A percentile compares a stretch with the other conserved stretches of the same genome.
Evolutionary conservation across 2,329 filamentous ascomycete genomes (phyloP).

Genomic region (Chlorencoelia australis): DNA sequence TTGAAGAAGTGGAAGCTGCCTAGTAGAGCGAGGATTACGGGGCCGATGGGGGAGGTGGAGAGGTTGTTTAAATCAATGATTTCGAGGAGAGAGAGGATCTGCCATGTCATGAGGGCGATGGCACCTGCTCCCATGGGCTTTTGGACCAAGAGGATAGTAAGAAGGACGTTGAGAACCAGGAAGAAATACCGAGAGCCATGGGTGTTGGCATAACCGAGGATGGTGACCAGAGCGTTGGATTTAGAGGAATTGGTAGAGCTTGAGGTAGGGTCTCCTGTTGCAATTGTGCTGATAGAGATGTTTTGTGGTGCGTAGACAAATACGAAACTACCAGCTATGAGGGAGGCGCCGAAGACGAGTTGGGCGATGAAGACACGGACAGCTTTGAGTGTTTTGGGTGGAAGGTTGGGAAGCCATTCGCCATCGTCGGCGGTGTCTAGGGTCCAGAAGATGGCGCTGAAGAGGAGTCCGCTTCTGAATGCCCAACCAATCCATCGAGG

Average conservation of each 20-base stretch:
- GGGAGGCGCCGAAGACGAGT: conserved; percentile 64
- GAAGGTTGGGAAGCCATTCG: conserved; percentile 58
- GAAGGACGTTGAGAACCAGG: conserved; percentile 67
- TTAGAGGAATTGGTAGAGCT: conserved; percentile 21
- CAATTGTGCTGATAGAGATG: conserved; percentile 55
- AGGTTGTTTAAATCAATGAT: conserved; percentile 51
- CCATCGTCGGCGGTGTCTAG: conserved; percentile 82
- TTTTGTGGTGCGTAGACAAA: conserved; percentile 82
- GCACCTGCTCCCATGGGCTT: conserved; percentile 92
- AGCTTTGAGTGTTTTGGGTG: conserved; percentile 57
- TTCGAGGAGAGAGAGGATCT: conserved; percentile 70
- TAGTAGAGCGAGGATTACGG: conserved; percentile 74
- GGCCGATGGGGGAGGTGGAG: conserved; percentile 65
- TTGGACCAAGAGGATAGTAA: conserved; percentile 69
- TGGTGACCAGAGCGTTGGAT: conserved; percentile 51
- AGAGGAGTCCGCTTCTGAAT: conserved; percentile 64
- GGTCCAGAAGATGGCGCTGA: conserved; percentile 76
- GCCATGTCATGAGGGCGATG: conserved; percentile 74
- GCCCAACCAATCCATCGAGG: conserved; percentile 74
- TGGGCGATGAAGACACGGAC: conserved; percentile 72
- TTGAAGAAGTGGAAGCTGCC: conserved; percentile 96
- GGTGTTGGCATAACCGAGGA: conserved; percentile 88
- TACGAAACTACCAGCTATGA: conserved; percentile 75
- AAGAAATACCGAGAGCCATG: conserved; percentile 85
- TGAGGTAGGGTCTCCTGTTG: conserved; percentile 11